Percentiles rank a stretch among this genome's conserved stretches.
These are phyloP conservation scores for Aspergillus sp. DNA, from an alignment of 2,329 filamentous ascomycete species.

Conservation along the genomic window DNA sequence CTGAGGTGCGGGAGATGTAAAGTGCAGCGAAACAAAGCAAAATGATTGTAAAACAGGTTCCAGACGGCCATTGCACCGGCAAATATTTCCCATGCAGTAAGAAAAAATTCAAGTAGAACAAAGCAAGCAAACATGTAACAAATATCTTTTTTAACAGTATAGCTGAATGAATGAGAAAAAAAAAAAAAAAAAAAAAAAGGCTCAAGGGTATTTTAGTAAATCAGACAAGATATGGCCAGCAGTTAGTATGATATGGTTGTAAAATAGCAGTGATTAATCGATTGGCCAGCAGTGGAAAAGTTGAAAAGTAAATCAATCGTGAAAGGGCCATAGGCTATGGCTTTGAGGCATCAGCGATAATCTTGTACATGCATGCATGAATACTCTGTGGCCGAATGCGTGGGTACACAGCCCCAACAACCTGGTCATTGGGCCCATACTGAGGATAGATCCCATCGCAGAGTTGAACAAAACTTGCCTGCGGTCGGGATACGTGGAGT, in stretches of 20 bases:
- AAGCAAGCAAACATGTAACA: too few relatives aligned
- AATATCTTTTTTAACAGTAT: too few relatives aligned
- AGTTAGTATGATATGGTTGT: background rate
- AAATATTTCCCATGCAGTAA: too few relatives aligned
- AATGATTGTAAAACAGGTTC: too few relatives aligned
- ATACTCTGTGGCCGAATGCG: constrained; percentile 35
- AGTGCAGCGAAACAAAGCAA: too few relatives aligned
- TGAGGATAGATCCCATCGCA: constrained; percentile 56
- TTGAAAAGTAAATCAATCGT: background rate
- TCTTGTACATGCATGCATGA: constrained; percentile 34
- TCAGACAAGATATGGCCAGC: background rate
- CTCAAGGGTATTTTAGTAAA: background rate
- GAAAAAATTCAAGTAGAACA: too few relatives aligned
- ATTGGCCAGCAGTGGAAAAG: too few relatives aligned
- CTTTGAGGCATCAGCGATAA: constrained; percentile 36
- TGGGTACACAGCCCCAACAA: constrained; percentile 32
- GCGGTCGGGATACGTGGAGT: constrained; percentile 56
- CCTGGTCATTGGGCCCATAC: constrained; percentile 25
- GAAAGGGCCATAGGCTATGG: constrained; percentile 4
- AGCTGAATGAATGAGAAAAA: too few relatives aligned
- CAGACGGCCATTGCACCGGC: too few relatives aligned
- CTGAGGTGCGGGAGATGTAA: too few relatives aligned
- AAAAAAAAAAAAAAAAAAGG: background rate
- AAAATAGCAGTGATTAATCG: background rate
- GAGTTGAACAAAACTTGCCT: constrained; percentile 57